A percentile compares a stretch with the other conserved stretches of the same genome.
Evolutionary conservation across 352 stramenopile species (phyloP).

Genomic region (Globisporangium abappressorium): DNA sequence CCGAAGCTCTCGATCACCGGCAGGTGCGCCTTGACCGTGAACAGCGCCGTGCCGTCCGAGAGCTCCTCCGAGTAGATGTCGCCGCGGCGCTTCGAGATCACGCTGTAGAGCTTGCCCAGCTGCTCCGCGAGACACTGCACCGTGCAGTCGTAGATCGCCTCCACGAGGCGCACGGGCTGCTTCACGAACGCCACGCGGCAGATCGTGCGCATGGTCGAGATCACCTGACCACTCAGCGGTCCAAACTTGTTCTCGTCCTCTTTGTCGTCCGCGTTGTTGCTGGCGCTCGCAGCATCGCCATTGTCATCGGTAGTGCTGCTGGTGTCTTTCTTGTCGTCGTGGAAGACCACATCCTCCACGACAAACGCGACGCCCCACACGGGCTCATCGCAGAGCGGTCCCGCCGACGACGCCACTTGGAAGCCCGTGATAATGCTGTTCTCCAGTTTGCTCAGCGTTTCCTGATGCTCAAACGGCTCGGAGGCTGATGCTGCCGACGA

Average conservation of each 20-base stretch:
- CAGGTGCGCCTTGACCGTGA: conserved; percentile 92
- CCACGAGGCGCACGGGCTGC: conserved; percentile 87
- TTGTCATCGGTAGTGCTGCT: conserved; percentile 7
- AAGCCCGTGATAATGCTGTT: conserved; percentile 84
- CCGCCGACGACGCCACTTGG: conserved; percentile 71
- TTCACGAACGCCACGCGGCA: conserved; percentile 80
- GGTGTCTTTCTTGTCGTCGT: conserved; percentile 33
- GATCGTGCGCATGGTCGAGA: conserved; percentile 72
- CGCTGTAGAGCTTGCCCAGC: conserved; percentile 92
- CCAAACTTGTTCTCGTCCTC: conserved; percentile 48
- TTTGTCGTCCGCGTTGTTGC: conserved; percentile 14
- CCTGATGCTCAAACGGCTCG: conserved; percentile 14
- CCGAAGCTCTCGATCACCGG: conserved; percentile 94
- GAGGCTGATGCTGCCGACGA: not conserved
- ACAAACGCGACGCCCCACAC: conserved; percentile 89
- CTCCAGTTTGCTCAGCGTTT: conserved; percentile 58
- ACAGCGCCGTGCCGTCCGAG: conserved; percentile 92
- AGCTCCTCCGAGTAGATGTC: conserved; percentile 88
- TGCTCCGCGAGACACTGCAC: conserved; percentile 88
- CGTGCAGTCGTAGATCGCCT: conserved; percentile 89
- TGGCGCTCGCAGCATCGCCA: conserved; percentile 14
- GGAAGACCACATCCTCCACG: conserved; percentile 74
- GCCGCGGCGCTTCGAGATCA: conserved; percentile 91
- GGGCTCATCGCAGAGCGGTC: conserved; percentile 89
- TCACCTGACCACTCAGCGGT: conserved; percentile 75